Conservation (phyloP, 179 eudicot genomes). For the Beta lomatogona region DNA sequence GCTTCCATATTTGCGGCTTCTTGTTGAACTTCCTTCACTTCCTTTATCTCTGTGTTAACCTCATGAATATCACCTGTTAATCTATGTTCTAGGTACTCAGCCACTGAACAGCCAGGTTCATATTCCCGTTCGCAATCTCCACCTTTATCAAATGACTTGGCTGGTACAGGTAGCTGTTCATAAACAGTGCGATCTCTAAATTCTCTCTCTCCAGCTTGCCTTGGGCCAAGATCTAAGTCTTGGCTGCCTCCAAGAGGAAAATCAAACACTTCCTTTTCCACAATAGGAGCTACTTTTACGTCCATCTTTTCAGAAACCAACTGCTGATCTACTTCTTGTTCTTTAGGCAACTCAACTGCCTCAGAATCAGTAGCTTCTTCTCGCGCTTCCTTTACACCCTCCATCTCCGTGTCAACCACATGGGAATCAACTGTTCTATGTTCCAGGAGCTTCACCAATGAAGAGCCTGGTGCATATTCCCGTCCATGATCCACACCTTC, state of each 20-base stretch:
- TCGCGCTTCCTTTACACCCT: constrained; percentile 5
- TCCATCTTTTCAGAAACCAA: neutral
- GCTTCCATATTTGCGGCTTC: neutral
- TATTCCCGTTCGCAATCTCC: constrained; percentile 1
- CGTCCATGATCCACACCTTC: too few relatives aligned
- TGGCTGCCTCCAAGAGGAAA: constrained; percentile 21
- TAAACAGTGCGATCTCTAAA: neutral
- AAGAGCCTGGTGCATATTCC: neutral
- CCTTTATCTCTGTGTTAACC: constrained; percentile 5
- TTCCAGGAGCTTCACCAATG: neutral
- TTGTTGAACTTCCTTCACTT: neutral
- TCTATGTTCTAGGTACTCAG: constrained; percentile 2
- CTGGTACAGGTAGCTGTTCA: constrained; percentile 16
- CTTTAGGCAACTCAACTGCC: neutral
- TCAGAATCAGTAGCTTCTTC: neutral
- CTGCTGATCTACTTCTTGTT: neutral
- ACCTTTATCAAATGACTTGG: constrained; percentile 21
- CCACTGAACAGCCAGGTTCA: constrained; percentile 14
- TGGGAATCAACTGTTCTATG: neutral
- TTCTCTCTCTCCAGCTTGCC: neutral
- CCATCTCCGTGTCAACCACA: neutral
- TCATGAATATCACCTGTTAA: neutral
- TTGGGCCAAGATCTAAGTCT: constrained; percentile 22
- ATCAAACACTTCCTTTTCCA: constrained; percentile 26
- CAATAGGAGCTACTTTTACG: neutral